phyloP scores from a whole-genome alignment of 371 early-diverging fungal species.

The Mortierella sp. region DNA sequence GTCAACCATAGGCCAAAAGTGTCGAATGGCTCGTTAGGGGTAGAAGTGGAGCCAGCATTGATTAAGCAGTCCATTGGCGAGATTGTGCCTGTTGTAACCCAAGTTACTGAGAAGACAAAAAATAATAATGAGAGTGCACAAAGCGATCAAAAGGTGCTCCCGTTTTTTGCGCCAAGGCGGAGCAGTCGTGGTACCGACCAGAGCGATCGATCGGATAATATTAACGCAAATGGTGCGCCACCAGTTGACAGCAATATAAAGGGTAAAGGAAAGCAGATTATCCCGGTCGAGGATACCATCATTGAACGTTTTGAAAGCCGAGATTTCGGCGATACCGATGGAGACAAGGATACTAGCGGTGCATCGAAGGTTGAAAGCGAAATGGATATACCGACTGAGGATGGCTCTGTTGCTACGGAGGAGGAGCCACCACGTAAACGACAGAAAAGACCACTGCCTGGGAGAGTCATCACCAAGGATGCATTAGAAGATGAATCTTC shows the following conservation, averaged over 20 bases:
- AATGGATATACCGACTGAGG: background rate
- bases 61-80: background rate
- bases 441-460: conserved; percentile 6
- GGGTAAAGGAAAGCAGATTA: conserved; percentile 14
- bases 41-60: background rate
- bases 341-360: background rate
- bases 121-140: background rate
- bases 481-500: conserved; percentile 2
- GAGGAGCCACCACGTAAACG: conserved; percentile 35
- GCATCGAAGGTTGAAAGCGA: conserved; percentile 7
- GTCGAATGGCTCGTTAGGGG: background rate
- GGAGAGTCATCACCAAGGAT: conserved; percentile 5
- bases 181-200: background rate
- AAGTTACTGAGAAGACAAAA: background rate
- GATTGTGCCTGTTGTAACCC: background rate
- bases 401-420: conserved; percentile 12
- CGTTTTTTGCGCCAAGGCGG: background rate
- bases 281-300: conserved; percentile 4
- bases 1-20: background rate
- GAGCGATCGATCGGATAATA: background rate
- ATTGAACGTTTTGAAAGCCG: background rate
- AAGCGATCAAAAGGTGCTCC: background rate
- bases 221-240: background rate
- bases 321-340: background rate
- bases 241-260: background rate